A percentile compares a stretch with the other conserved stretches of the same genome.
Conservation (phyloP, 352 stramenopile genomes). For the Hyphochytrium catenoides region DNA sequence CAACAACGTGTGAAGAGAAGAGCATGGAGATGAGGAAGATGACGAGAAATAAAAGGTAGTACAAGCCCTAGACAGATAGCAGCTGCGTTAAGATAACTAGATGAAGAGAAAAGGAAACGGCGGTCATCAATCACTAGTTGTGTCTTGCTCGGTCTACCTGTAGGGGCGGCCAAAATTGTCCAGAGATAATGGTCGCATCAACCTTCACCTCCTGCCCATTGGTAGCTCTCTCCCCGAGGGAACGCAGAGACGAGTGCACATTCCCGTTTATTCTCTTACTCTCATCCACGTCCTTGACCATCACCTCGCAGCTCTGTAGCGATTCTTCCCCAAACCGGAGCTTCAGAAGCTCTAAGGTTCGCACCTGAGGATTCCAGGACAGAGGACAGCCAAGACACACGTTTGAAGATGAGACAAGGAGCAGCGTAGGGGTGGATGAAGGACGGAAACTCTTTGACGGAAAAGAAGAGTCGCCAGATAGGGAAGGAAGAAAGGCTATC, state of each 20-base stretch:
- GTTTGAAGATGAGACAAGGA: too few species aligned
- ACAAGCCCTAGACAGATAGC: too few species aligned
- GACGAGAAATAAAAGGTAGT: neutral
- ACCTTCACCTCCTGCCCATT: slow-evolving; percentile 13
- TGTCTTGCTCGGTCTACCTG: slow-evolving; percentile 14
- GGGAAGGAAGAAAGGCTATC: too few species aligned
- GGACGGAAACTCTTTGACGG: too few species aligned
- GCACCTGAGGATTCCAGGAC: slow-evolving; percentile 16
- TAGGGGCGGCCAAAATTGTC: slow-evolving; percentile 92
- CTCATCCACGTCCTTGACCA: slow-evolving; percentile 91
- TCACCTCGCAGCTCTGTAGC: slow-evolving; percentile 89
- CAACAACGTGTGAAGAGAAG: too few species aligned
- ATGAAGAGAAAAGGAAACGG: too few species aligned
- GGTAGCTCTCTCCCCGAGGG: too few species aligned
- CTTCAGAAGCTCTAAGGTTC: slow-evolving; percentile 91
- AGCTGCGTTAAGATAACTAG: too few species aligned
- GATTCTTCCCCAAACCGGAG: slow-evolving; percentile 80
- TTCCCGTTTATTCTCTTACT: slow-evolving; percentile 82
- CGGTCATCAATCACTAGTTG: too few species aligned
- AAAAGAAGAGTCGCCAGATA: too few species aligned
- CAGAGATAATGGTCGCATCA: slow-evolving; percentile 81
- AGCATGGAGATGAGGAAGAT: too few species aligned
- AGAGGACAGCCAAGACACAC: neutral
- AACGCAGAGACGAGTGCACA: slow-evolving; percentile 26
- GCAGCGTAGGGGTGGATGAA: too few species aligned